These are phyloP conservation scores for Microthyrium microscopicum DNA, from an alignment of 2,329 filamentous ascomycete species.

Conservation along the genomic window DNA sequence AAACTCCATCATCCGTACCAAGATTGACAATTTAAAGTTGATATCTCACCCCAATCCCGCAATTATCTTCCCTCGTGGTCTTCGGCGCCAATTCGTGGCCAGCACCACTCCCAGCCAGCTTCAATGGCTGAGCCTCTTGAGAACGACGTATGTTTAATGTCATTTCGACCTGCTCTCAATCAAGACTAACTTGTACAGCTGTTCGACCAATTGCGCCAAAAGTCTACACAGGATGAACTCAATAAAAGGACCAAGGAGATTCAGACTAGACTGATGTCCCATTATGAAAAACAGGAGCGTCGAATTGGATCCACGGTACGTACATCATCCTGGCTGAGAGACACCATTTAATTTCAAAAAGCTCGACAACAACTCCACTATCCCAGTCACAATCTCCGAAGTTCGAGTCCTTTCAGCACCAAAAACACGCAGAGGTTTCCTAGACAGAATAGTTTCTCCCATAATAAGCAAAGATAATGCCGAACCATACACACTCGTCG, in stretches of 20 bases:
- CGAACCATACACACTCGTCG: conserved; percentile 58
- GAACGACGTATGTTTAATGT: conserved; percentile 29
- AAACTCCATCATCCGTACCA: too few species aligned
- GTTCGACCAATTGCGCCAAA: conserved; percentile 42
- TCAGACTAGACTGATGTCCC: conserved; percentile 39
- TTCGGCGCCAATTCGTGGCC: not conserved
- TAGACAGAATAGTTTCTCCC: conserved; percentile 65
- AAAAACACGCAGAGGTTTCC: conserved; percentile 69
- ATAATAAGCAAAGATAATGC: conserved; percentile 53
- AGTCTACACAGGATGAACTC: conserved; percentile 39
- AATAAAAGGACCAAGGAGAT: conserved; percentile 44
- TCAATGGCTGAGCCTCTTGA: conserved; percentile 26
- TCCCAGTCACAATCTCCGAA: conserved; percentile 76
- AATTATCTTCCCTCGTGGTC: not conserved
- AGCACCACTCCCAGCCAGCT: conserved; percentile 4
- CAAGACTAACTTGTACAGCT: conserved; percentile 25
- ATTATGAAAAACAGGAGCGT: conserved; percentile 45
- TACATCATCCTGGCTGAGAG: conserved; percentile 4
- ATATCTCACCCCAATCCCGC: not conserved
- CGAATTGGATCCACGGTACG: conserved; percentile 49
- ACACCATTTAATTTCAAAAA: conserved; percentile 19
- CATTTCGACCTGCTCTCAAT: conserved; percentile 13
- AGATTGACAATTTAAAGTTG: not conserved
- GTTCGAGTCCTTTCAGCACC: conserved; percentile 68
- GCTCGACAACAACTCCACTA: conserved; percentile 67